Evolutionary conservation across 495 filamentous ascomycete genomes (phyloP).

Genomic region (Collariella sp.): DNA sequence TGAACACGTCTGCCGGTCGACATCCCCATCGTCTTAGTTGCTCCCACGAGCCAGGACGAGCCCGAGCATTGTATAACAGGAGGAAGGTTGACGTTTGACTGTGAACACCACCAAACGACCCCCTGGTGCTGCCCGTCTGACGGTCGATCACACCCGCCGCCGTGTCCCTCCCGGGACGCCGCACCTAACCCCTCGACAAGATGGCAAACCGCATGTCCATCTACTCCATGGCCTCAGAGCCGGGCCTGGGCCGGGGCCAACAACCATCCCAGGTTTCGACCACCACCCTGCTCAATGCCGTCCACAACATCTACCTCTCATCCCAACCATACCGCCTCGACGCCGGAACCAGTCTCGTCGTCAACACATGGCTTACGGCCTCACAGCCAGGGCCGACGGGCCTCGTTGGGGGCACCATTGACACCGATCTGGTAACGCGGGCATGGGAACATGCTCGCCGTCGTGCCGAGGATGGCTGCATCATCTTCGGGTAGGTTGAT

Average conservation of each 20-base stretch:
- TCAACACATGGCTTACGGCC: slow-evolving; percentile 90
- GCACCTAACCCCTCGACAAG: slow-evolving; percentile 38
- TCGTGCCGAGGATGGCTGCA: slow-evolving; percentile 91
- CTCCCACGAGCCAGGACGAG: not conserved
- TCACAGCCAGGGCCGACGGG: slow-evolving; percentile 57
- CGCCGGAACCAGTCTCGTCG: slow-evolving; percentile 83
- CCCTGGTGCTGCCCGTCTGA: not conserved
- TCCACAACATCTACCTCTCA: slow-evolving; percentile 82
- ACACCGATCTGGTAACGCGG: slow-evolving; percentile 65
- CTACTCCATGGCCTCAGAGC: slow-evolving; percentile 65
- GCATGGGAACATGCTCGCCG: slow-evolving; percentile 97
- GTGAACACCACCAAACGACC: not conserved
- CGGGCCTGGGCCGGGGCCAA: slow-evolving; percentile 49
- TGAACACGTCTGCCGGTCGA: not conserved
- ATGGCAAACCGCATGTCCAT: slow-evolving; percentile 73
- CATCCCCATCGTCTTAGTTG: not conserved
- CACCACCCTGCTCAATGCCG: slow-evolving; percentile 79
- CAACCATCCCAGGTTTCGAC: slow-evolving; percentile 79
- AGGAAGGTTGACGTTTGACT: not conserved
- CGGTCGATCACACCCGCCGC: slow-evolving; percentile 1
- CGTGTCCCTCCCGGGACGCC: slow-evolving; percentile 29
- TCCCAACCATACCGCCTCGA: slow-evolving; percentile 75
- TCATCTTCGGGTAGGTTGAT: slow-evolving; percentile 68
- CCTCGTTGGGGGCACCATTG: slow-evolving; percentile 64
- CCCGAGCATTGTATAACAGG: not conserved